Percentiles rank a stretch among this genome's conserved stretches.
Conservation (phyloP, 306 rosid genomes). For the Cucumis hystrix region DNA sequence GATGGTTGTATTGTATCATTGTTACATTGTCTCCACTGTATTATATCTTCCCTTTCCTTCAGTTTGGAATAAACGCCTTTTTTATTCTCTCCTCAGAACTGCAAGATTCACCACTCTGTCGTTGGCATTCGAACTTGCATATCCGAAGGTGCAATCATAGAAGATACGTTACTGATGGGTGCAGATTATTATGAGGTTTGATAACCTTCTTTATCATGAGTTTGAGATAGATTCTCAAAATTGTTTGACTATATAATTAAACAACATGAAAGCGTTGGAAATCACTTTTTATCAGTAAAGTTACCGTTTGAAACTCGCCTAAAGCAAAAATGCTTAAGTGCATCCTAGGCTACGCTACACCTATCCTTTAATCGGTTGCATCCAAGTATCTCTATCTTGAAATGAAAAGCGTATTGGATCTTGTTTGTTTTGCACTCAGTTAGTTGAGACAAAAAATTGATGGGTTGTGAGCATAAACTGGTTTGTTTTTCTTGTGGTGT, state of each 20-base stretch:
- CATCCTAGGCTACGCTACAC: no score
- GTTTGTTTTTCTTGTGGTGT: constrained; percentile 15
- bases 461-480: neutral
- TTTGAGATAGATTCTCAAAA: neutral
- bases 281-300: neutral
- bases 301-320: neutral
- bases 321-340: neutral
- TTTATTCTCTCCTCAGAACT: constrained; percentile 41
- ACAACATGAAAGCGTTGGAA: neutral
- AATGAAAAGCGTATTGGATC: neutral
- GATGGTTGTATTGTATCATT: neutral
- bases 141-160: constrained; percentile 93
- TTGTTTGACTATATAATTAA: neutral
- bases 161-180: constrained; percentile 90
- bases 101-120: constrained; percentile 93
- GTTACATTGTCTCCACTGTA: neutral
- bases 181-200: constrained; percentile 96
- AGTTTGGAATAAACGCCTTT: neutral
- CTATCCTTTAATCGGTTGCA: no score
- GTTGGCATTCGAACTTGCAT: constrained; percentile 92
- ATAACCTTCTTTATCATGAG: neutral
- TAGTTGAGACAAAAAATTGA: neutral
- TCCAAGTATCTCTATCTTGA: neutral
- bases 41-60: neutral
- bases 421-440: neutral